These are phyloP conservation scores for Komagataella ulmi DNA, from an alignment of 805 yeast genomes.

Conservation along the genomic window DNA sequence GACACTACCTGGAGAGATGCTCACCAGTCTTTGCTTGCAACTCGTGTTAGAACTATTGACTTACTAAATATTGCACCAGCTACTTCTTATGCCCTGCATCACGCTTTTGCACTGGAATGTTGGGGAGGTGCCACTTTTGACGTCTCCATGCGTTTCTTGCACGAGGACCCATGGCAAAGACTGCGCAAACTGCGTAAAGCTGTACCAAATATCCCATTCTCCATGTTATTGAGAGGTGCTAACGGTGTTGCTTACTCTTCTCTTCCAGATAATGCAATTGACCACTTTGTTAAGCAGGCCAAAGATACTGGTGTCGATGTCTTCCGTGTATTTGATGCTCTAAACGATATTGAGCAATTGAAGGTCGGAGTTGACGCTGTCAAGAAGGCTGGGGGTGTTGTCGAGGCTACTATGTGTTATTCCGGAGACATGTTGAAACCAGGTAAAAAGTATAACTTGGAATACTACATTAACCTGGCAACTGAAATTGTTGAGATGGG, in stretches of 20 bases:
- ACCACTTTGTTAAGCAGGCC: constrained; percentile 91
- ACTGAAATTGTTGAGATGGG: constrained; percentile 85
- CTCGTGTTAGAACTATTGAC: constrained; percentile 93
- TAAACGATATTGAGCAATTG: constrained; percentile 92
- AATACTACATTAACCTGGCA: constrained; percentile 72
- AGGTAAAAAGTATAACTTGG: constrained; percentile 91
- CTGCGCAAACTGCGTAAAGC: constrained; percentile 73
- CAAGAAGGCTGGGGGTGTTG: constrained; percentile 96
- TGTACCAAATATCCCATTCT: constrained; percentile 98
- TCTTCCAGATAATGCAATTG: constrained; percentile 96
- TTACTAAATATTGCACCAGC: constrained; percentile 84
- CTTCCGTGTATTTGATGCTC: constrained; percentile 95
- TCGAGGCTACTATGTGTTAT: constrained; percentile 96
- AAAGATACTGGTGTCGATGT: constrained; percentile 94
- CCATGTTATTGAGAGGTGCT: constrained; percentile 98
- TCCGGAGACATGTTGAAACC: constrained; percentile 97
- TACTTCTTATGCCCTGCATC: constrained; percentile 79
- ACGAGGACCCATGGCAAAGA: constrained; percentile 99
- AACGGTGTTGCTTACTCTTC: constrained; percentile 98
- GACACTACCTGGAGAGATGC: constrained; percentile 99
- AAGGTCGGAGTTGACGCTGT: constrained; percentile 97
- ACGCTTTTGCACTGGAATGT: constrained; percentile 94
- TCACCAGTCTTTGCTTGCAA: constrained; percentile 93
- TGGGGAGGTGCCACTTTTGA: constrained; percentile 99
- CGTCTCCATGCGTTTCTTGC: constrained; percentile 94